These are phyloP conservation scores for Cryptococcus depauperatus DNA, from an alignment of 1,284 basidiomycete genomes.

Conservation along the genomic window DNA sequence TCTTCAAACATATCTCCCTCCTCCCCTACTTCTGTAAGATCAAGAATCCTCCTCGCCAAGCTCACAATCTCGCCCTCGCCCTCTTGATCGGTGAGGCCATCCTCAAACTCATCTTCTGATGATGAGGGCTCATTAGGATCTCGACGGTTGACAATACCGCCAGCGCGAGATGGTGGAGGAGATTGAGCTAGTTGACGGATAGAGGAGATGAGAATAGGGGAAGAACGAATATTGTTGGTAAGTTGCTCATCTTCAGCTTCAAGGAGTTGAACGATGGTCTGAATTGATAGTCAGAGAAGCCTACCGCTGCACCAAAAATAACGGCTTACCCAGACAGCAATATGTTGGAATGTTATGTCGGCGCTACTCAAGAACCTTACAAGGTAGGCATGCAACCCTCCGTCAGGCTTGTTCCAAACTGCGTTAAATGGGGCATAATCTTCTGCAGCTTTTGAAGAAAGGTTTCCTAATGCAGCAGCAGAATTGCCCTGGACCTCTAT, in stretches of 20 bases:
- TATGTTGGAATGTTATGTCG: constrained; percentile 99
- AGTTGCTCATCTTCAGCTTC: constrained; percentile 90
- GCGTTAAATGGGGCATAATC: constrained; percentile 97
- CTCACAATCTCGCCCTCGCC: constrained; percentile 63
- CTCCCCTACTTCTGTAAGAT: constrained; percentile 67
- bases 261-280: constrained; percentile 88
- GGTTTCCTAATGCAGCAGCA: constrained; percentile 92
- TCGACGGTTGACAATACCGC: constrained; percentile 50
- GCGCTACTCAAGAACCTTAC: constrained; percentile 87
- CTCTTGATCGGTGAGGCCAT: constrained; percentile 49
- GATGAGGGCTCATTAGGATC: constrained; percentile 40
- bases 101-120: constrained; percentile 59
- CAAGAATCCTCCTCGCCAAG: constrained; percentile 72
- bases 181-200: constrained; percentile 73
- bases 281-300: constrained; percentile 1
- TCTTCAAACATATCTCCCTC: constrained; percentile 20
- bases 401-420: constrained; percentile 96
- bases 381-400: constrained; percentile 91
- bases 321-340: constrained; percentile 81
- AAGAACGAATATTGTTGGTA: constrained; percentile 77
- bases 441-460: constrained; percentile 85
- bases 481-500: constrained; percentile 99
- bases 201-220: constrained; percentile 68
- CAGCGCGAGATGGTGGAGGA: constrained; percentile 64
- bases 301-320: not conserved